Conservation (phyloP, 2,329 filamentous ascomycete genomes). For the Cryphonectria japonica region DNA sequence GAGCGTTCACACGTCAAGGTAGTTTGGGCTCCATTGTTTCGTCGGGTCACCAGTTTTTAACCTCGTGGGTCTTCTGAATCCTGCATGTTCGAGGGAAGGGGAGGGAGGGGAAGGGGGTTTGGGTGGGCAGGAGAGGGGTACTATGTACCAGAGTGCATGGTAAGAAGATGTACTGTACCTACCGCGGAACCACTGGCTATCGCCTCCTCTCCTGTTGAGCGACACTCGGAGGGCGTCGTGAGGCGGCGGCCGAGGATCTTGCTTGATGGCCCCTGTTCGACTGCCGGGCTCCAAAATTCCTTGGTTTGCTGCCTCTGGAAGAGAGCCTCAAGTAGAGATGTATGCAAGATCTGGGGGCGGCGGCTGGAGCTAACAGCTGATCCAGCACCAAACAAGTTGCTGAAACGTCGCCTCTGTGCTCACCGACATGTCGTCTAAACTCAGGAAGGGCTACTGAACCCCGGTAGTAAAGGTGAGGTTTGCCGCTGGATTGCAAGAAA, state of each 20-base stretch:
- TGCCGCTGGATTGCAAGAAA: slow-evolving; percentile 17
- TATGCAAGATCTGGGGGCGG: slow-evolving; percentile 23
- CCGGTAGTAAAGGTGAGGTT: slow-evolving; percentile 11
- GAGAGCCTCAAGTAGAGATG: slow-evolving; percentile 25
- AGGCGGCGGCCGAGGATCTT: slow-evolving; percentile 24
- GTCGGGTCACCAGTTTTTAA: slow-evolving; percentile 30
- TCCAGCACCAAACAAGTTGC: slow-evolving; percentile 15
- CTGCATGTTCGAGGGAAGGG: slow-evolving; percentile 5
- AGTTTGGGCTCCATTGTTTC: slow-evolving; percentile 19
- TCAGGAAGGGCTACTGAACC: slow-evolving; percentile 5
- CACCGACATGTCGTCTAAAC: slow-evolving; percentile 17
- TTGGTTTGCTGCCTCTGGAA: not conserved
- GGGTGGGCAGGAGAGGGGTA: not conserved
- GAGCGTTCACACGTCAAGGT: not conserved
- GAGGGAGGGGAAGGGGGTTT: not conserved
- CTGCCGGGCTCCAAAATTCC: slow-evolving; percentile 28
- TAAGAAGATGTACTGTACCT: not conserved
- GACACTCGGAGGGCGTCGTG: slow-evolving; percentile 24
- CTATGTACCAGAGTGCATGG: too few species aligned
- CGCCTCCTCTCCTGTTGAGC: slow-evolving; percentile 16
- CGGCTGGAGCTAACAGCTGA: slow-evolving; percentile 12
- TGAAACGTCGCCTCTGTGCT: not conserved
- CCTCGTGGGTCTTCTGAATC: slow-evolving; percentile 26
- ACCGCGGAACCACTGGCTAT: slow-evolving; percentile 7
- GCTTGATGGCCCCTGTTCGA: slow-evolving; percentile 8